Conservation (phyloP, 1,139 yeast genomes). For the Candida tetrigidarum region DNA sequence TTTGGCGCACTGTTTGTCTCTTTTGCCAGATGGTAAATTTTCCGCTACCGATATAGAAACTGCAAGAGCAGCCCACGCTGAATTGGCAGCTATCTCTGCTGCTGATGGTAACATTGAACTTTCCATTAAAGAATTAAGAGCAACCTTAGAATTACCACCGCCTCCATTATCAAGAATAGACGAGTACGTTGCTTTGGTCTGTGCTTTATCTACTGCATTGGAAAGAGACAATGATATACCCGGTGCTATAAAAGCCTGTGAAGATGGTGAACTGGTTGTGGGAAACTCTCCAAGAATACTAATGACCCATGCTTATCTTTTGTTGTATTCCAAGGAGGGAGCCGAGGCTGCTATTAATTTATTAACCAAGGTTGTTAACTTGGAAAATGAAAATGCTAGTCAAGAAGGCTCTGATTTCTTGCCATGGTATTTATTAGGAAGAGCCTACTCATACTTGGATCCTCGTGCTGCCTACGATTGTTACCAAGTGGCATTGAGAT, state of each 20-base stretch:
- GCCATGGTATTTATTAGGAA: constrained; percentile 62
- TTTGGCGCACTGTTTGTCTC: constrained; percentile 46
- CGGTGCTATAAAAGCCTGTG: constrained; percentile 53
- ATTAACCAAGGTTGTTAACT: constrained; percentile 37
- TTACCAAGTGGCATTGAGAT: constrained; percentile 58
- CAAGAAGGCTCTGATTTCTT: constrained; percentile 43
- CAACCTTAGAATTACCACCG: constrained; percentile 53
- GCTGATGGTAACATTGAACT: constrained; percentile 53
- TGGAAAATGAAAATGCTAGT: constrained; percentile 27
- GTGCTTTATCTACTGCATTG: constrained; percentile 53
- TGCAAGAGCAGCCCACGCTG: constrained; percentile 56
- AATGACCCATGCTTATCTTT: constrained; percentile 51
- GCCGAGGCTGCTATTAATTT: constrained; percentile 38
- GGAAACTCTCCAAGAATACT: constrained; percentile 50
- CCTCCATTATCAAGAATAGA: constrained; percentile 49
- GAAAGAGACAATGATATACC: constrained; percentile 52
- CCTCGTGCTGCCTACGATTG: constrained; percentile 61
- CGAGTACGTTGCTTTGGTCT: constrained; percentile 54
- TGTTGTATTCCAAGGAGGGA: constrained; percentile 21
- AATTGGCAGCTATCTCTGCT: constrained; percentile 55
- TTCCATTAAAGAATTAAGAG: constrained; percentile 50
- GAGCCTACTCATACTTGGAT: constrained; percentile 51
- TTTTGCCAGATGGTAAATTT: constrained; percentile 38
- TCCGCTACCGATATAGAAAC: constrained; percentile 42
- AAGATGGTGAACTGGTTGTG: constrained; percentile 47